A percentile compares a stretch with the other conserved stretches of the same genome.
Evolutionary conservation across 139 green algal species (phyloP).

Genomic region (Micractinium conductrix): DNA sequence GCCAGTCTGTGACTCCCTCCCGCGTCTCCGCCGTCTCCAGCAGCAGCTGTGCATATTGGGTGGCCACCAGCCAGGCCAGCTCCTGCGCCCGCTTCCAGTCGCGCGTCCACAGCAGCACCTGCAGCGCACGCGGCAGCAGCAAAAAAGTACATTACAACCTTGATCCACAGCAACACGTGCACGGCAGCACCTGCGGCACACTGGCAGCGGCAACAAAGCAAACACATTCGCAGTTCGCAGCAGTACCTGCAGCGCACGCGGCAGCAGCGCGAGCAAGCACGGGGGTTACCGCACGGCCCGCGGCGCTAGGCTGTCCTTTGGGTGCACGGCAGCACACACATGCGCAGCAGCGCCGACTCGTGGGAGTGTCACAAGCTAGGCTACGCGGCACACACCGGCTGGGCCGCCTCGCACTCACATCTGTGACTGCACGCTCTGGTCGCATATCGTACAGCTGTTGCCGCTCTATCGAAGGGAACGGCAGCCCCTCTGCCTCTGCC

Average conservation of each 20-base stretch:
- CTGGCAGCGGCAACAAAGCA: too few relatives aligned
- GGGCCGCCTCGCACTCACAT: constrained; percentile 2
- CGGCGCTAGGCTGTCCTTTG: too few relatives aligned
- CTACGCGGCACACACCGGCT: not conserved
- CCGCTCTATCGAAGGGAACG: constrained; percentile 37
- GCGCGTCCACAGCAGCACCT: constrained; percentile 76
- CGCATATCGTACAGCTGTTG: constrained; percentile 54
- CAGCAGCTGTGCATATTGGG: constrained; percentile 53
- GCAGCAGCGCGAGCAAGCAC: too few relatives aligned
- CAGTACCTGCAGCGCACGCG: constrained; percentile 52
- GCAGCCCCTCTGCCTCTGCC: constrained; percentile 56
- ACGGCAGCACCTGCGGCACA: too few relatives aligned
- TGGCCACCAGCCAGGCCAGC: constrained; percentile 66
- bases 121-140: not conserved
- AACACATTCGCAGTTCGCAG: too few relatives aligned
- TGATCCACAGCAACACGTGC: too few relatives aligned
- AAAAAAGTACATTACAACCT: not conserved
- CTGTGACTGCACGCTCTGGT: constrained; percentile 50
- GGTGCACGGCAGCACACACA: too few relatives aligned
- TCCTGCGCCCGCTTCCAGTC: constrained; percentile 57
- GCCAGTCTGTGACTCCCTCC: constrained; percentile 69
- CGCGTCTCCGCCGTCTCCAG: constrained; percentile 21
- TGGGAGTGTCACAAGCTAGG: too few relatives aligned
- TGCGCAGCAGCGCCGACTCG: too few relatives aligned
- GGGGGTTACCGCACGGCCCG: too few relatives aligned